Percentiles rank a stretch among this genome's conserved stretches.
phyloP scores from a whole-genome alignment of 345 rosid species.

The Hibiscus syriacus region DNA sequence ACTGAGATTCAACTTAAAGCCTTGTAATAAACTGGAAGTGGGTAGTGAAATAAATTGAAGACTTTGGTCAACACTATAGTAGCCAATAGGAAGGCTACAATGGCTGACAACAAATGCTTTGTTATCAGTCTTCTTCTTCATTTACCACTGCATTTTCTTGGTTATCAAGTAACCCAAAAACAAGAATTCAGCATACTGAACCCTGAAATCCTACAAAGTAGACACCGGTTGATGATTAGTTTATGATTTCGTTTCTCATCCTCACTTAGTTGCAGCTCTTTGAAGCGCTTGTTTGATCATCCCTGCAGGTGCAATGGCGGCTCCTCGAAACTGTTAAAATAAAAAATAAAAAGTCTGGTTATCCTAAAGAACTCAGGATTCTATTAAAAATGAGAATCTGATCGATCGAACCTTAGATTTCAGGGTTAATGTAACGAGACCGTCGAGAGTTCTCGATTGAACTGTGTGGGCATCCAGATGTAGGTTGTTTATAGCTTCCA shows the following conservation, averaged over 20 bases:
- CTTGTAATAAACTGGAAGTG: neutral
- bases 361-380: neutral
- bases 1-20: neutral
- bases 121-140: neutral
- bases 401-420: conserved; percentile 57
- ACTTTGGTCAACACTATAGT: neutral
- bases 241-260: conserved; percentile 11
- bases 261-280: conserved; percentile 41
- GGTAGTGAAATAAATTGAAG: neutral
- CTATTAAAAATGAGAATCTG: neutral
- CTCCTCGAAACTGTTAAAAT: conserved; percentile 49
- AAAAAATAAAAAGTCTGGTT: neutral
- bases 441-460: conserved; percentile 58
- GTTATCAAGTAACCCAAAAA: neutral
- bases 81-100: neutral
- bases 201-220: neutral
- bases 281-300: conserved; percentile 58
- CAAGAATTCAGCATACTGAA: conserved; percentile 2
- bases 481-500: conserved; percentile 69
- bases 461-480: conserved; percentile 64
- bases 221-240: neutral
- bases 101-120: neutral
- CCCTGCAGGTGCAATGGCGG: conserved; percentile 52
- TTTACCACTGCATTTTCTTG: neutral
- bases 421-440: conserved; percentile 44